A percentile compares a stretch with the other conserved stretches of the same genome.
Conservation (phyloP, 345 rosid species). For the Barbarea vulgaris region DNA sequence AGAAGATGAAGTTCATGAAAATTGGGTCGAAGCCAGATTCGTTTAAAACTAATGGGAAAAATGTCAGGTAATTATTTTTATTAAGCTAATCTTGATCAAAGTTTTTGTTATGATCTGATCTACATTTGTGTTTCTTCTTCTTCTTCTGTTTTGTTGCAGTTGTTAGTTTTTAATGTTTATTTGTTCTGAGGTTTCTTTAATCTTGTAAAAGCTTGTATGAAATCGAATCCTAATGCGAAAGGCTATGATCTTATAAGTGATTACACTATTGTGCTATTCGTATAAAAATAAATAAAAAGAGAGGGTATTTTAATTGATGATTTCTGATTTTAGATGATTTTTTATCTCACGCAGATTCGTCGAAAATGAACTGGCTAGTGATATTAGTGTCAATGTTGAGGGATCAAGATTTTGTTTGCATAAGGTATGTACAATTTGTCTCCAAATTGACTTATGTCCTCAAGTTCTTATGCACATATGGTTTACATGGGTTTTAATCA, state of each 20-base stretch:
- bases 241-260: background rate
- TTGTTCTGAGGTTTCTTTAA: background rate
- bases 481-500: background rate
- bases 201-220: background rate
- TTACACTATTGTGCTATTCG: background rate
- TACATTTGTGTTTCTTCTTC: background rate
- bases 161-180: background rate
- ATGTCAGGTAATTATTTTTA: slow-evolving; percentile 37
- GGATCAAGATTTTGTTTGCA: slow-evolving; percentile 72
- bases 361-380: slow-evolving; percentile 76
- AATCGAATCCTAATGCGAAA: background rate
- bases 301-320: slow-evolving; percentile 1
- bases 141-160: no score
- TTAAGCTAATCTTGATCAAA: slow-evolving; percentile 4
- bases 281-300: no score
- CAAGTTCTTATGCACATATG: background rate
- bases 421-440: slow-evolving; percentile 56
- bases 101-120: background rate
- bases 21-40: slow-evolving; percentile 86
- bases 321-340: background rate
- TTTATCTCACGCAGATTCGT: slow-evolving; percentile 53
- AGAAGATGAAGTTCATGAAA: slow-evolving; percentile 93
- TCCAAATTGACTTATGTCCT: background rate
- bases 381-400: slow-evolving; percentile 57
- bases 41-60: slow-evolving; percentile 53